Percentiles rank a stretch among this genome's conserved stretches.
Evolutionary conservation across 2,329 filamentous ascomycete genomes (phyloP).

Genomic region (Fusarium bactridioides): DNA sequence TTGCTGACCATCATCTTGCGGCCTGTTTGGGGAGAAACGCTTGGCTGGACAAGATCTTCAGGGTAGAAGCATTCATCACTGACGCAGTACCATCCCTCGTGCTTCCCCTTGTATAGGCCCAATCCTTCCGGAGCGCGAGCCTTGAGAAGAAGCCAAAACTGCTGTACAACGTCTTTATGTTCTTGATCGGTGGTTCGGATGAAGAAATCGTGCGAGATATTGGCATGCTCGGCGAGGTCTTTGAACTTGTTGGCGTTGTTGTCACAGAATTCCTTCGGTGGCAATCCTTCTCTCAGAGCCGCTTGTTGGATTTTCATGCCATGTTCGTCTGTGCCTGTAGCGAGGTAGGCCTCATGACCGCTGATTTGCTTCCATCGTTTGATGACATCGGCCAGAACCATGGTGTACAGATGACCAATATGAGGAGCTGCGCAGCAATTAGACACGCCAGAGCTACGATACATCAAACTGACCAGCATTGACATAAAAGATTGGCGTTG

Average conservation of each 20-base stretch:
- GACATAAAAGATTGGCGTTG: conserved; percentile 98
- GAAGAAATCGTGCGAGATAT: conserved; percentile 83
- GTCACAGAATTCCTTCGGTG: conserved; percentile 89
- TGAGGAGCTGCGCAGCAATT: conserved; percentile 74
- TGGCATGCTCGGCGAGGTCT: conserved; percentile 73
- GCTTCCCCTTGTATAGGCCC: conserved; percentile 83
- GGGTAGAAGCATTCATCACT: conserved; percentile 98
- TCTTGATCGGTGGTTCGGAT: conserved; percentile 88
- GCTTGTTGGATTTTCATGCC: conserved; percentile 97
- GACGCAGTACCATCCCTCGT: conserved; percentile 96
- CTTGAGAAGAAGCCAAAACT: conserved; percentile 85
- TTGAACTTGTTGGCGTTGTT: conserved; percentile 81
- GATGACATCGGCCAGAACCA: conserved; percentile 88
- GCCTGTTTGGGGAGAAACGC: conserved; percentile 81
- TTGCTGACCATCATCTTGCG: conserved; percentile 81
- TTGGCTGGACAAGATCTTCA: conserved; percentile 74
- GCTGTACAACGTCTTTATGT: conserved; percentile 84
- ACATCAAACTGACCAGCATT: conserved; percentile 75
- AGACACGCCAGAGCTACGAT: not conserved
- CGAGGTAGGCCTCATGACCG: conserved; percentile 74
- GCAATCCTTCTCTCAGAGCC: conserved; percentile 72
- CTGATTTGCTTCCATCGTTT: conserved; percentile 89
- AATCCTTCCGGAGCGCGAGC: conserved; percentile 62
- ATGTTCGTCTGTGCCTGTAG: conserved; percentile 96
- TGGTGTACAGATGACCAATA: conserved; percentile 92